A percentile compares a stretch with the other conserved stretches of the same genome.
These are phyloP conservation scores for Solanum pimpinellifolium DNA, from an alignment of 257 asterid genomes.

Conservation along the genomic window DNA sequence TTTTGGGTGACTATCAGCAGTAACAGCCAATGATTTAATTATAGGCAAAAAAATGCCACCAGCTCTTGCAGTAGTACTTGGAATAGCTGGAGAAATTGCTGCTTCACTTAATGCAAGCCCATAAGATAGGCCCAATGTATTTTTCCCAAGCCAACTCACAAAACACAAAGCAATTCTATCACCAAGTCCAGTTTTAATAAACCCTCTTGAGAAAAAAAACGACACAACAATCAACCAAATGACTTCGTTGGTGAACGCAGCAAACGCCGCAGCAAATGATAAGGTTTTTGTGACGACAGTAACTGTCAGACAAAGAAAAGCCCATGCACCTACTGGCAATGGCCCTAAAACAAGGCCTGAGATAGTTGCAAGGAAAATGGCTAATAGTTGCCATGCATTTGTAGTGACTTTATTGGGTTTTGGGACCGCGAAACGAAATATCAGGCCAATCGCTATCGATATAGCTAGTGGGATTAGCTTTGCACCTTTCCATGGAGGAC, in stretches of 20 bases:
- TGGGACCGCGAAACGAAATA: constrained; percentile 62
- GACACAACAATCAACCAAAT: constrained; percentile 65
- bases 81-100: constrained; percentile 66
- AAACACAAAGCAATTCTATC: constrained; percentile 63
- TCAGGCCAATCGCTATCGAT: constrained; percentile 38
- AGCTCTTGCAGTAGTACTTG: constrained; percentile 65
- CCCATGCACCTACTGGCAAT: constrained; percentile 73
- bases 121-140: constrained; percentile 56
- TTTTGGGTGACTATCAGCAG: constrained; percentile 49
- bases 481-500: constrained; percentile 40
- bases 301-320: constrained; percentile 38
- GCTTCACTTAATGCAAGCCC: constrained; percentile 62
- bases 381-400: constrained; percentile 62
- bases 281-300: constrained; percentile 50
- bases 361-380: constrained; percentile 57
- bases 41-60: constrained; percentile 82
- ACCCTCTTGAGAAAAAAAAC: constrained; percentile 62
- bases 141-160: constrained; percentile 58
- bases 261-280: constrained; percentile 51
- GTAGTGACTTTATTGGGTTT: constrained; percentile 31
- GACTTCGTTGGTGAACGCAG: constrained; percentile 67
- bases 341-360: constrained; percentile 61
- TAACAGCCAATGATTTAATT: constrained; percentile 49
- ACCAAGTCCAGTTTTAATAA: constrained; percentile 74
- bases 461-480: constrained; percentile 35